Evolutionary conservation across 768 basidiomycete species (phyloP), one percentile per base, ranked within the genome.

Genomic region (Sarcodon aspratus): DNA sequence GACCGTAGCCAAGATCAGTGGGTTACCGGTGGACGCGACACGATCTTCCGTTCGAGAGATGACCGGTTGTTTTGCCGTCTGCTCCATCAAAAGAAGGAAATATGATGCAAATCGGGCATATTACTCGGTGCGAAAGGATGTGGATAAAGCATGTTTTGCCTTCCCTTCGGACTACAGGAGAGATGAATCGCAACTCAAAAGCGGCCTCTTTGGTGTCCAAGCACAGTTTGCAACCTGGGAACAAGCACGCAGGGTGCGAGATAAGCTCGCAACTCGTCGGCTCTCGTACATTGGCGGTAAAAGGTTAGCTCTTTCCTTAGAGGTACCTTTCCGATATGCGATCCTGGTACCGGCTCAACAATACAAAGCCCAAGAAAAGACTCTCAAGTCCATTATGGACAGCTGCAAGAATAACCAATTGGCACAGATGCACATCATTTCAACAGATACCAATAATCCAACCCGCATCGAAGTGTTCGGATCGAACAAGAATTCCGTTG

Each of bases 401-500:
- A 27, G 17, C 27, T 27, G 40, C 40, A 8, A 27, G 13, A 11
- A 11, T 42, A 42, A 27, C 13, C 40, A 15, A 9, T 13, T 42
- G 27, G 40, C 40, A 1, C 17, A 42, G 9, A 42, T 42, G 17
- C 7, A 27, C 17, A 42, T 42, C 11, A 6, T 42, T 27, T 17
- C 40, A 13, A 27, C 17, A 15, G 40, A 27, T 42, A 15, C 40
- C 40, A 18, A 12, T 36, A 15, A 11, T 54, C 57, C 33, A 44
- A 65, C 72, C 42, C 60, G 63, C 13, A 66, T 81, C 36, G 68
- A 62, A 5, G 65, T 80, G n/a, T 54, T 63, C 1, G 79, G 80
- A 0, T 65, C 72, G 10, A 72, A 74, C 45, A 74, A 75, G 60
- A 72, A 74, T 53, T 69, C 69, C 1, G 69, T 74, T 1, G 80